phyloP scores from a whole-genome alignment of 176 grass and related monocot genomes.

The Pharus latifolius region DNA sequence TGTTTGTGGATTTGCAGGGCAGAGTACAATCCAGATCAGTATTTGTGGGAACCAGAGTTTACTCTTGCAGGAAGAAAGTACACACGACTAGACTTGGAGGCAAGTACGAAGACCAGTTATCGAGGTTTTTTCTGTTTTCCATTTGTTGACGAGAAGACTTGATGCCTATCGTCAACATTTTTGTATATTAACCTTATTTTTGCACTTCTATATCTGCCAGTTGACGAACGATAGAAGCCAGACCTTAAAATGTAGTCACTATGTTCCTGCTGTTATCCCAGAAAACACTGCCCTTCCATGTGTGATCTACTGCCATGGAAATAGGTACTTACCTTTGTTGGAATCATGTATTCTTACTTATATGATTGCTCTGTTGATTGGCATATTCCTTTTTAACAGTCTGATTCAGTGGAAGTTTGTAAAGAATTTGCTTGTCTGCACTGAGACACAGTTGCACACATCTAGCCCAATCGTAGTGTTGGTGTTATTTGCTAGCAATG shows the following conservation, averaged over 20 bases:
- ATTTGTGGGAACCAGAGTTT: conserved; percentile 96
- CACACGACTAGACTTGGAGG: conserved; percentile 96
- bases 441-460: neutral
- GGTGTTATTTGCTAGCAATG: neutral
- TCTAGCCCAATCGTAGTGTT: neutral
- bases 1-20: conserved; percentile 48
- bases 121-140: conserved; percentile 25
- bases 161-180: neutral
- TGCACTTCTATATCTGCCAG: conserved; percentile 41
- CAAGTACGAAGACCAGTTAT: conserved; percentile 73
- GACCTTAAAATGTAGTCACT: conserved; percentile 93
- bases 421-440: neutral
- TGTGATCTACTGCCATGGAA: conserved; percentile 97
- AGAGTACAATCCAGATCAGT: conserved; percentile 97
- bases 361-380: neutral
- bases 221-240: conserved; percentile 80
- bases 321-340: conserved; percentile 47
- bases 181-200: conserved; percentile 15
- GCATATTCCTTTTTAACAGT: neutral
- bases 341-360: neutral
- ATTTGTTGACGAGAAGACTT: conserved; percentile 15
- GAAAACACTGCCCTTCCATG: conserved; percentile 81
- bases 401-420: neutral
- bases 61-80: conserved; percentile 89
- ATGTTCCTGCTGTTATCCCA: conserved; percentile 78